Evolutionary conservation across 208 protist species (phyloP), one percentile per base, ranked within the genome.

Genomic region (Trypanosoma vivax): DNA sequence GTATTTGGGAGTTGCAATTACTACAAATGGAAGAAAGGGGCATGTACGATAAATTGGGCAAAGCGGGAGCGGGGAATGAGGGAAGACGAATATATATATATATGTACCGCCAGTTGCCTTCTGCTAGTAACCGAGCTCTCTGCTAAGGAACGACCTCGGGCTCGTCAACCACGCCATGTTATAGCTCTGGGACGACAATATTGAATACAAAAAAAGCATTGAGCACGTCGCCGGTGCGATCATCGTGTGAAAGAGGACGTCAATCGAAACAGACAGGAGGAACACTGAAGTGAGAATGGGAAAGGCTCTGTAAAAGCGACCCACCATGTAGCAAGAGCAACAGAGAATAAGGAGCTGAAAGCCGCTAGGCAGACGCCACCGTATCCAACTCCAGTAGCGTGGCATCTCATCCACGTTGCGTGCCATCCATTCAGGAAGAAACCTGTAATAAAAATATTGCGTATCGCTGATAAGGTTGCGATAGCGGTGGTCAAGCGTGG

Each of bases 391-490:
- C 78, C 79, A 94, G 58, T 91, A 94, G 29, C 87, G 76, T 23
- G 87, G 87, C 87, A 94, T 94, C 80, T 94, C 87, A 42, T 94
- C 87, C 42, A 94, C 79, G 52, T 94, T 94, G 37, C 79, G 68
- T 24, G 87, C 87, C 83, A 94, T 91, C 83, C 87, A 94, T 73
- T 94, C 79, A 0, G 87, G 87, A 27, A 94, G 69, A 39, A 90
- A 87, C 49, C 62, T 73, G 65, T 94, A 94, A 60, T 94, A 94
- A 48, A 90, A 71, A 64, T 90, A 82, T 58, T 91, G 83, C 30
- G 76, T 79, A 68, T 94, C 87, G 7, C 69, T 80, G 39, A 94
- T 78, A 10, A 94, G 60, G 50, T 90, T 90, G 60, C 83, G 82
- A 65, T 94, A 94, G 50, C 83, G 83, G 27, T 68, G 67, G 64